Conservation (phyloP, 108 stramenopile species). For the Skeletonema menzelii region DNA sequence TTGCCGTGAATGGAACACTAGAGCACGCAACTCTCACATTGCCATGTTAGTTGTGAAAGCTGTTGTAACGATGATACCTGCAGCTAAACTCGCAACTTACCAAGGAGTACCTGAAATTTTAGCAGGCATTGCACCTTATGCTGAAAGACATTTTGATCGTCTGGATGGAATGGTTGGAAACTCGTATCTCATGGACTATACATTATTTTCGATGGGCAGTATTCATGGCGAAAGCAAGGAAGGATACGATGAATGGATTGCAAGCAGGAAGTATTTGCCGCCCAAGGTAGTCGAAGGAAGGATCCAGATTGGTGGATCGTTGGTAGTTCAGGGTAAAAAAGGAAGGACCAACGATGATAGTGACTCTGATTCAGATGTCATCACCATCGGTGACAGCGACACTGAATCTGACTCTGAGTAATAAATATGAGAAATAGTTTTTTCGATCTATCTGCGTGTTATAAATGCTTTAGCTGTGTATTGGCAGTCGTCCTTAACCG, state of each 20-base stretch:
- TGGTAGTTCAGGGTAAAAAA: slow-evolving; percentile 52
- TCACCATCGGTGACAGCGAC: slow-evolving; percentile 81
- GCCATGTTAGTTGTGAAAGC: slow-evolving; percentile 77
- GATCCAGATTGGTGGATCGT: slow-evolving; percentile 76
- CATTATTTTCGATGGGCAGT: slow-evolving; percentile 70
- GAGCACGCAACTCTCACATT: slow-evolving; percentile 78
- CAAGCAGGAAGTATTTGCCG: slow-evolving; percentile 65
- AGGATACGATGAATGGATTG: slow-evolving; percentile 55
- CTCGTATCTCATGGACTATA: slow-evolving; percentile 78
- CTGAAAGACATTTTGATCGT: slow-evolving; percentile 88
- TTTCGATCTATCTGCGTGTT: not conserved
- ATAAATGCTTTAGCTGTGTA: not conserved
- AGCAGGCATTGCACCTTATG: slow-evolving; percentile 81
- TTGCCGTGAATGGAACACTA: slow-evolving; percentile 90
- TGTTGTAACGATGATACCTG: slow-evolving; percentile 69
- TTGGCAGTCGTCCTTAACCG: not conserved
- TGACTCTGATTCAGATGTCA: slow-evolving; percentile 50
- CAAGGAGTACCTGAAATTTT: slow-evolving; percentile 77
- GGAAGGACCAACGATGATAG: slow-evolving; percentile 44
- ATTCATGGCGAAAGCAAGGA: slow-evolving; percentile 43
- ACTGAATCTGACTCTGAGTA: slow-evolving; percentile 5
- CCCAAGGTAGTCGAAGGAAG: slow-evolving; percentile 71
- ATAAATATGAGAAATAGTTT: not conserved
- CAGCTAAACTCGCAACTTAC: slow-evolving; percentile 54
- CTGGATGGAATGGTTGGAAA: slow-evolving; percentile 72